Base-by-base conservation (phyloP, 2,329 filamentous ascomycete species). In the Neoarthrinium moseri region DNA sequence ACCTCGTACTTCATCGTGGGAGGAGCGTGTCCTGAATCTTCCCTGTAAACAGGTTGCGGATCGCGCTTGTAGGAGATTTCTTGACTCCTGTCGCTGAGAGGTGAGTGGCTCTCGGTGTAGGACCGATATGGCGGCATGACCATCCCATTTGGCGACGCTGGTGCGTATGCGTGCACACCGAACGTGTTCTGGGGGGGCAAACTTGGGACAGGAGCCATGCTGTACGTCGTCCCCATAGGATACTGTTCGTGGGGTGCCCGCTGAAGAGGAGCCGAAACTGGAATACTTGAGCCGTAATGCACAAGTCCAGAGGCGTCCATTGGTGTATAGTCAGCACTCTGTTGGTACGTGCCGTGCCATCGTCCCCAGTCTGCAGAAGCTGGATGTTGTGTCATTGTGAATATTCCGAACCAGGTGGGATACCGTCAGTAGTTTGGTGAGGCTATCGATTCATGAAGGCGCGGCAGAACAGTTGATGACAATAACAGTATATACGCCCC, bases 331-430 rank as follows among this genome's bases (percentile, higher is more conserved):
- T 75, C 73, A 20, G 57, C 30, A 37, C 51, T 54, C 6, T 58
- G 52, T 34, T 66, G 66, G 35, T 78, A 70, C 33, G 79, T 76
- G 48, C 74, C 63, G 52, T 72, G 64, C 74, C 77, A 81, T 54
- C 76, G 76, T 56, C 69, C 73, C 81, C 80, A 84, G 65, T 64
- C 68, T 43, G 71, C 66, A 52, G 68, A 57, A 37, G 66, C 66
- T 49, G 71, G 63, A 45, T 71, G 60, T 57, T 74, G 70, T 58
- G 70, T 65, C 46, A 72, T 68, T 56, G 17, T 35, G 32, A 21
- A 3, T 17, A 27, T n/a, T 24, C n/a, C n/a, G n/a, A n/a, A n/a
- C n/a, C n/a, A n/a, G n/a, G n/a, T n/a, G n/a, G n/a, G n/a, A n/a
- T n/a, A n/a, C n/a, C n/a, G n/a, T n/a, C n/a, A n/a, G n/a, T n/a